Conservation (phyloP, 2,329 filamentous ascomycete genomes). For the Cucurbitaria berberidis region DNA sequence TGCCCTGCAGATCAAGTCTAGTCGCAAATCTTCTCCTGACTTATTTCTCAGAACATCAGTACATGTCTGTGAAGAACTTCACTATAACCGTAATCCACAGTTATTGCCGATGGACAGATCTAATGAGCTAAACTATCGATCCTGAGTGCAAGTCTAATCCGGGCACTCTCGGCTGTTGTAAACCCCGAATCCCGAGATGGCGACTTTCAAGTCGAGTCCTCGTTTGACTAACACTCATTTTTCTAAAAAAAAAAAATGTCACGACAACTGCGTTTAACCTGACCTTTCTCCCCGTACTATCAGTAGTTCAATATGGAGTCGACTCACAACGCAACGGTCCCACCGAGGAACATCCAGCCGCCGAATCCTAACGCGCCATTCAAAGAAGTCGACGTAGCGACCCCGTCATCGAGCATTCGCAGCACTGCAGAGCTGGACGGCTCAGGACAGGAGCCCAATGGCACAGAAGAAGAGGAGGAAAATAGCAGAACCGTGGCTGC, state of each 20-base stretch:
- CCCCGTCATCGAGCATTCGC: constrained; percentile 23
- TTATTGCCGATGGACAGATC: not conserved
- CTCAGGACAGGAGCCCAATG: constrained; percentile 1
- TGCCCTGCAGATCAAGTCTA: not conserved
- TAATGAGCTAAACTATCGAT: constrained; percentile 8
- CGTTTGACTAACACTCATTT: not conserved
- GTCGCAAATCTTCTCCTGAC: not conserved
- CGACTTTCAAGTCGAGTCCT: not conserved
- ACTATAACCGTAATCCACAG: not conserved
- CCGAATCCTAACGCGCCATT: constrained; percentile 6
- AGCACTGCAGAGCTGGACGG: constrained; percentile 17
- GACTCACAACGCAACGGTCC: constrained; percentile 8
- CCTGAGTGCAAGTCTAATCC: constrained; percentile 6
- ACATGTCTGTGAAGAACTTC: not conserved
- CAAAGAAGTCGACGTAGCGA: constrained; percentile 17
- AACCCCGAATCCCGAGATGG: not conserved
- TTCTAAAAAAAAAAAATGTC: constrained; percentile 9
- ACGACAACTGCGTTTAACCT: not conserved
- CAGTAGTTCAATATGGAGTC: constrained; percentile 8
- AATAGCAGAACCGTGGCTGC: constrained; percentile 4
- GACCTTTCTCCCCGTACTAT: not conserved
- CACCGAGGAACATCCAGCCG: not conserved
- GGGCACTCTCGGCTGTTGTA: constrained; percentile 12
- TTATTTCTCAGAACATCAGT: not conserved
- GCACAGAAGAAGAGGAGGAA: constrained; percentile 5